Base-by-base conservation (phyloP, 2,329 filamentous ascomycete species). In the Aciculosporium take region DNA sequence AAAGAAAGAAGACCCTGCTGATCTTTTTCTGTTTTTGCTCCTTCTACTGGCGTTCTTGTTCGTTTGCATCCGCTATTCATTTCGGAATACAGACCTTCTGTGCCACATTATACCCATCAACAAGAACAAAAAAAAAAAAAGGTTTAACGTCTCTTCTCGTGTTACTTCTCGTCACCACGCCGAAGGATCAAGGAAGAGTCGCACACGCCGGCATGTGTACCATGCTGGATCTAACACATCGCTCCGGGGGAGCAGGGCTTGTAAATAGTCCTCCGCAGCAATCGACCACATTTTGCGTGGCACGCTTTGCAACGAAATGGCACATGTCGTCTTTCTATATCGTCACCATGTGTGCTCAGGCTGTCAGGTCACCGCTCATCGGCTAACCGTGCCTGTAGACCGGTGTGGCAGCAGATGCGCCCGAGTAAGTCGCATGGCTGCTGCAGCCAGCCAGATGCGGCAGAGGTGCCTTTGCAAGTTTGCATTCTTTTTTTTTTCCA, bases 391-490 rank as follows among this genome's bases (percentile, higher is more conserved):
- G 29, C 33, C 38, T 37, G 42, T 34, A 37, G 42, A 44, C 38
- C 42, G 41, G 41, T 43, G 41, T 43, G 41, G 41, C 41, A 27
- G 35, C 37, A 36, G 32, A 36, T 29, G 10, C 10, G 32, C 37
- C 12, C 15, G 24, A 34, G 29, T 13, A 25, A 37, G 27, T 35
- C 28, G 42, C 37, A 33, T 40, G 29, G 34, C 29, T 34, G 24
- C 37, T 37, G 42, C 42, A 39, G 20, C 17, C 17, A 40, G 37
- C 37, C 37, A 43, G 18, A 43, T 21, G 36, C 30, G 41, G 28
- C 2, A 40, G 13, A 28, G 20, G 27, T 13, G 30, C 25, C 15
- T 7, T n/a, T 18, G 12, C n/a, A n/a, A 25, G 18, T 35, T 20
- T 25, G 15, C 28, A 15, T 10, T 35, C 2, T 35, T 15, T 23